Evolutionary conservation across 1,284 basidiomycete genomes (phyloP).

Genomic region (Pseudozyma sp.): DNA sequence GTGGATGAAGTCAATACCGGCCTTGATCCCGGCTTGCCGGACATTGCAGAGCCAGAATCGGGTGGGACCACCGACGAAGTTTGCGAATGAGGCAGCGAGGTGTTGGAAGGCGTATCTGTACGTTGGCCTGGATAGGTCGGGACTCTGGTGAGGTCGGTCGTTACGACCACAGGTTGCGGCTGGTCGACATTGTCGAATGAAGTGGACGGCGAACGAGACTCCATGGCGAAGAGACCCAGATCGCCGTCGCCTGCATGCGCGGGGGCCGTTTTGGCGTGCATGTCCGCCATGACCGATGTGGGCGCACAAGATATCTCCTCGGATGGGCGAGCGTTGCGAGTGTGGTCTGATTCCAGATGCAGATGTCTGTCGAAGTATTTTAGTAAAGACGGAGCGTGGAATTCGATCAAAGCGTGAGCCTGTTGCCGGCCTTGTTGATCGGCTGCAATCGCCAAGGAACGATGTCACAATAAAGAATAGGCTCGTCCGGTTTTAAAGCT

Average conservation of each 20-base stretch:
- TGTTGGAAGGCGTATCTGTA: not conserved
- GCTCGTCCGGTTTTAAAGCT: too few relatives aligned
- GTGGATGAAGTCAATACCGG: constrained; percentile 16
- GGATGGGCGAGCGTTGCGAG: not conserved
- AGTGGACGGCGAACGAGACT: constrained; percentile 35
- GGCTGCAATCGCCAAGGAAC: too few relatives aligned
- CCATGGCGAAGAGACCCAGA: constrained; percentile 40
- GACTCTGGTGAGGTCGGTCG: constrained; percentile 6
- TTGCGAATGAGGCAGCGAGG: not conserved
- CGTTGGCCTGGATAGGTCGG: constrained; percentile 18
- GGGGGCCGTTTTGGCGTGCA: constrained; percentile 10
- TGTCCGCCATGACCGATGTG: constrained; percentile 10
- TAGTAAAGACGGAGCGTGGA: too few relatives aligned
- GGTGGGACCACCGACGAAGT: not conserved
- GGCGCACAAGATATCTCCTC: not conserved
- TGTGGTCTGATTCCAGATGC: not conserved
- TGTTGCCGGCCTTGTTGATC: too few relatives aligned
- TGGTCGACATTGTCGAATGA: constrained; percentile 23
- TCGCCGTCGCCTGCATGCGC: constrained; percentile 39
- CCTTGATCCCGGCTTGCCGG: not conserved
- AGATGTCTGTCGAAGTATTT: too few relatives aligned
- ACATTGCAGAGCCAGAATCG: not conserved
- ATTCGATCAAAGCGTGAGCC: too few relatives aligned
- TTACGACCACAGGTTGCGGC: not conserved
- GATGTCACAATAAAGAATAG: too few relatives aligned